Evolutionary conservation across 116 monocot species (phyloP).

Genomic region (Iris pallida): DNA sequence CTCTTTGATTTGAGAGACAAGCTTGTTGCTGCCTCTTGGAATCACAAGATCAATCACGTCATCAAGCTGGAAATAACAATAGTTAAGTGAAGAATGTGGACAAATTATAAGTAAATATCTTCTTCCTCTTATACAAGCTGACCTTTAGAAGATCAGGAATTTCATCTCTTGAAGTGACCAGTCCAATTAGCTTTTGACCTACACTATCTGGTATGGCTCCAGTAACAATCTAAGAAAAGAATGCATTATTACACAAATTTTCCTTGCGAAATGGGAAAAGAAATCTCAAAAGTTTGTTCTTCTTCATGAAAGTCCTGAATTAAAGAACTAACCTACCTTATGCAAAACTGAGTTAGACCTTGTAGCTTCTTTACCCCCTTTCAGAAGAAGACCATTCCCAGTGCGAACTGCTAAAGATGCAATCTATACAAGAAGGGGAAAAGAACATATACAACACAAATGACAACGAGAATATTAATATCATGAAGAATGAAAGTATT

Average conservation of each 20-base stretch:
- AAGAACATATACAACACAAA: neutral
- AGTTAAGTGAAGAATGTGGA: neutral
- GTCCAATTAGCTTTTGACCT: slow-evolving; percentile 78
- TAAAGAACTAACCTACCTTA: slow-evolving; percentile 75
- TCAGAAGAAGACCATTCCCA: slow-evolving; percentile 98
- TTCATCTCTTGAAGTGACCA: slow-evolving; percentile 75
- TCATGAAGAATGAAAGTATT: too few relatives aligned
- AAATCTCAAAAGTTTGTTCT: too few relatives aligned
- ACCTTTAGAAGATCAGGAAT: slow-evolving; percentile 86
- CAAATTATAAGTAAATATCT: neutral
- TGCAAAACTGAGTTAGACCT: slow-evolving; percentile 91
- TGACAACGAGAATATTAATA: neutral
- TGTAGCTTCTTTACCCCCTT: slow-evolving; percentile 96
- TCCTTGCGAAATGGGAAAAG: too few relatives aligned
- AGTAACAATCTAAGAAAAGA: slow-evolving; percentile 65
- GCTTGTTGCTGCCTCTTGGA: slow-evolving; percentile 91
- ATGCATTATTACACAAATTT: slow-evolving; percentile 2
- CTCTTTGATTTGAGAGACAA: slow-evolving; percentile 81
- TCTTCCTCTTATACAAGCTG: slow-evolving; percentile 1
- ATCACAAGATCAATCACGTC: slow-evolving; percentile 99
- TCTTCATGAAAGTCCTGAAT: too few relatives aligned
- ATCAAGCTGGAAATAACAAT: slow-evolving; percentile 70
- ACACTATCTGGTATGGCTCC: slow-evolving; percentile 70
- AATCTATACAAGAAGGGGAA: slow-evolving; percentile 36
- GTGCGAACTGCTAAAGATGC: slow-evolving; percentile 92